Evolutionary conservation across 1,284 basidiomycete species (phyloP).

Genomic region (Rhodotorula sp.): DNA sequence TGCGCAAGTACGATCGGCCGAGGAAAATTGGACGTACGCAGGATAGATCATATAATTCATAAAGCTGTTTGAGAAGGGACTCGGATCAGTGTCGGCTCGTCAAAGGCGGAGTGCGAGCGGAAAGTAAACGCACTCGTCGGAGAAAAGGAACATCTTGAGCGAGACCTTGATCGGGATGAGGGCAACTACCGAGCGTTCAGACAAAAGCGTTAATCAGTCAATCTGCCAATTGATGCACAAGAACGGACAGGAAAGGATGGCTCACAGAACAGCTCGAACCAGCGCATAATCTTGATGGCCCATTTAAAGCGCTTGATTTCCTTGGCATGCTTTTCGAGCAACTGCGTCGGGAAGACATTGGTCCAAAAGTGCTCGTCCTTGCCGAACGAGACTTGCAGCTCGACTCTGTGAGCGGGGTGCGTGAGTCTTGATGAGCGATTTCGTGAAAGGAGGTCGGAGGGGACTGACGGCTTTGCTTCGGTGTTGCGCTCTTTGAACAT

Average conservation of each 20-base stretch:
- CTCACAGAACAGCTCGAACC: conserved; percentile 54
- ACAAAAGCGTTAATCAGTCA: too few species aligned
- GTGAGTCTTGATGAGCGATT: neutral
- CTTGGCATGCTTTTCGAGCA: conserved; percentile 55
- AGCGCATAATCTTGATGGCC: conserved; percentile 57
- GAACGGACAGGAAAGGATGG: conserved; percentile 44
- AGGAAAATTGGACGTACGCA: conserved; percentile 2
- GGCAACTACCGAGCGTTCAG: conserved; percentile 45
- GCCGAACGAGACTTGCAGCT: conserved; percentile 65
- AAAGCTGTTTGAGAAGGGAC: conserved; percentile 37
- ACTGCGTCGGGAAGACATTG: conserved; percentile 62
- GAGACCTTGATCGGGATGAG: conserved; percentile 62
- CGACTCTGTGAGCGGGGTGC: conserved; percentile 52
- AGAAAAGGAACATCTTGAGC: conserved; percentile 61
- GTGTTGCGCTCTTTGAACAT: conserved; percentile 60
- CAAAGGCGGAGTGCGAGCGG: too few species aligned
- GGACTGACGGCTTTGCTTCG: conserved; percentile 45
- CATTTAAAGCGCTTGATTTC: conserved; percentile 63
- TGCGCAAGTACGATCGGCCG: neutral
- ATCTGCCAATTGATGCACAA: too few species aligned
- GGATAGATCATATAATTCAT: conserved; percentile 53
- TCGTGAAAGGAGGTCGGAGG: neutral
- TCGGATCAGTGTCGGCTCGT: neutral
- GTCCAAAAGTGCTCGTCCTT: conserved; percentile 63
- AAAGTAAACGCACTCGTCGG: conserved; percentile 50